These are phyloP conservation scores for Daldinia concentrica DNA, from an alignment of 495 filamentous ascomycete genomes.

Conservation along the genomic window DNA sequence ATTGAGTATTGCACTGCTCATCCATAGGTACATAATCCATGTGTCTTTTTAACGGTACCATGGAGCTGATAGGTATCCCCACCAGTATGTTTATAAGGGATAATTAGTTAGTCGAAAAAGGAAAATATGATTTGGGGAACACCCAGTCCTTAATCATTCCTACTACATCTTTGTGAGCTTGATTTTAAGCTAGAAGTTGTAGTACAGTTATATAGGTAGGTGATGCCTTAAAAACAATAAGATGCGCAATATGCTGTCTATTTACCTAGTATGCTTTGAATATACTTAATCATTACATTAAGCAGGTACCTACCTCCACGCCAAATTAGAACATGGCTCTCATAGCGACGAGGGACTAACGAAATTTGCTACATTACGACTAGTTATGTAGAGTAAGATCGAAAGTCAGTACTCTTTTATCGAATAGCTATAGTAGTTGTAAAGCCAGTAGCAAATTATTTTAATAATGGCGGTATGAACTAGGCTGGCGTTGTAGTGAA, in stretches of 20 bases:
- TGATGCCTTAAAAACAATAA: no score
- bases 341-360: background rate
- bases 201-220: no score
- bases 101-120: background rate
- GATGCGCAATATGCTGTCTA: background rate
- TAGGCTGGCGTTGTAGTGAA: background rate
- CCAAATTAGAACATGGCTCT: background rate
- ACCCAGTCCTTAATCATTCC: background rate
- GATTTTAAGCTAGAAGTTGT: no score
- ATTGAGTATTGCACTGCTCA: background rate
- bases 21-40: background rate
- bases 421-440: background rate
- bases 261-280: background rate
- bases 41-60: no score
- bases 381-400: background rate
- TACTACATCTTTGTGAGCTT: no score
- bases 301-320: background rate
- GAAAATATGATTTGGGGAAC: background rate
- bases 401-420: background rate
- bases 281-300: background rate
- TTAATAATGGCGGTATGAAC: background rate
- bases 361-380: background rate
- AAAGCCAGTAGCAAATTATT: background rate
- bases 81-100: background rate
- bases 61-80: background rate